Conservation (phyloP, 169 alveolate species). For the Pseudocohnilembus persalinus region DNA sequence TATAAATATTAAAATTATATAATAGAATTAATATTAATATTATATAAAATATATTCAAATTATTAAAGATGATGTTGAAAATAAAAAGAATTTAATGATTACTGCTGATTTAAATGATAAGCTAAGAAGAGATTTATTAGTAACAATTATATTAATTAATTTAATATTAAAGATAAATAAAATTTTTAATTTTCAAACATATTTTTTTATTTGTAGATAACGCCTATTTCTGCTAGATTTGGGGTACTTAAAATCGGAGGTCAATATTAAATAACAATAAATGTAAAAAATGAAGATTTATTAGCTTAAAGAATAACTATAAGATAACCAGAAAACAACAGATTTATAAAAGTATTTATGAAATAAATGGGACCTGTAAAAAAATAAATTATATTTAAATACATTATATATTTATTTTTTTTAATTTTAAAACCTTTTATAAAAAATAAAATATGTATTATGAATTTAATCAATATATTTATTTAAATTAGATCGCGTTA, state of each 20-base stretch:
- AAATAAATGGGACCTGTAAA: constrained; percentile 48
- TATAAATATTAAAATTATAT: no score
- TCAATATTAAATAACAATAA: constrained; percentile 61
- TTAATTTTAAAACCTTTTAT: no score
- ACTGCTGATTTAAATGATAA: constrained; percentile 82
- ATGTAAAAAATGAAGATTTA: constrained; percentile 81
- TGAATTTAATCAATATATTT: background rate
- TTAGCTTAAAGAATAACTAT: constrained; percentile 74
- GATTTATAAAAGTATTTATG: constrained; percentile 32
- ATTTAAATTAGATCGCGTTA: constrained; percentile 22
- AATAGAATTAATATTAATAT: no score
- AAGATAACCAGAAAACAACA: constrained; percentile 53
- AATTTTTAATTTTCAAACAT: background rate
- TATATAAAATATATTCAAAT: no score
- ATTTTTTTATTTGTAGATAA: constrained; percentile 69
- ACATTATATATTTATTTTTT: background rate
- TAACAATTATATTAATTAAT: background rate
- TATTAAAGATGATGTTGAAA: constrained; percentile 69
- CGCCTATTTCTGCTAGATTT: constrained; percentile 69
- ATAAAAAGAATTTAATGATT: constrained; percentile 84
- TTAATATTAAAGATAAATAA: background rate
- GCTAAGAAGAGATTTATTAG: constrained; percentile 58
- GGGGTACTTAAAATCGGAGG: constrained; percentile 67
- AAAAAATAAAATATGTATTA: no score
- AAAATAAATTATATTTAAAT: background rate